A percentile compares a stretch with the other conserved stretches of the same genome.
These are phyloP conservation scores for Plasmodium billcollinsi DNA, from an alignment of 169 alveolate species.

Conservation along the genomic window DNA sequence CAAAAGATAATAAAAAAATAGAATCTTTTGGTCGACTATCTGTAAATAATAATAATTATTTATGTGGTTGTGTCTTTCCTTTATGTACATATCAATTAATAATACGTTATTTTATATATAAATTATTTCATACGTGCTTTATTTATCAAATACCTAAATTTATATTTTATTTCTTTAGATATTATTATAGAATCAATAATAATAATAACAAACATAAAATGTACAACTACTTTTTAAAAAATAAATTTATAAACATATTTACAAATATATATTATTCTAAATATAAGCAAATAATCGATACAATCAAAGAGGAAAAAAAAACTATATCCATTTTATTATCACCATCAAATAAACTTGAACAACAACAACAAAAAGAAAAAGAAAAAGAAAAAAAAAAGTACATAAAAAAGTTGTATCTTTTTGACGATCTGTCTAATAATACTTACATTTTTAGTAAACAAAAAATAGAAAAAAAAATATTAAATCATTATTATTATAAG, in stretches of 20 bases:
- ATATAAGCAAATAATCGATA: neutral
- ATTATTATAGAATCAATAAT: conserved; percentile 1
- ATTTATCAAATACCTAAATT: conserved; percentile 32
- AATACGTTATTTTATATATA: conserved; percentile 43
- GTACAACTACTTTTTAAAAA: conserved; percentile 23
- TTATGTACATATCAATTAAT: conserved; percentile 39
- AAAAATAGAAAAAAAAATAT: conserved; percentile 12
- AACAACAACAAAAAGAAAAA: neutral
- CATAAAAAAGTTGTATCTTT: conserved; percentile 9
- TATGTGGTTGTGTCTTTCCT: conserved; percentile 46
- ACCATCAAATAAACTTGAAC: neutral
- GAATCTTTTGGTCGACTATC: conserved; percentile 24
- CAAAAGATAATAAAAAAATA: conserved; percentile 28
- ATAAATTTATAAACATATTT: conserved; percentile 11
- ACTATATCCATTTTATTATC: neutral
- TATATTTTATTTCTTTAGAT: conserved; percentile 22
- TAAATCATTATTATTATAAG: conserved; percentile 17
- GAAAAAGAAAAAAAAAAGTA: neutral
- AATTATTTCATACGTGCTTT: conserved; percentile 8
- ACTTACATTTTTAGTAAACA: conserved; percentile 20
- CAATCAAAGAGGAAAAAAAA: conserved; percentile 6
- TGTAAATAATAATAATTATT: conserved; percentile 42
- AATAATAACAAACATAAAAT: neutral
- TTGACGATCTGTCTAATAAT: conserved; percentile 13
- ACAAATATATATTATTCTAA: neutral